Base-by-base conservation (phyloP, 805 yeast species). In the Ogataea chonburiensis region DNA sequence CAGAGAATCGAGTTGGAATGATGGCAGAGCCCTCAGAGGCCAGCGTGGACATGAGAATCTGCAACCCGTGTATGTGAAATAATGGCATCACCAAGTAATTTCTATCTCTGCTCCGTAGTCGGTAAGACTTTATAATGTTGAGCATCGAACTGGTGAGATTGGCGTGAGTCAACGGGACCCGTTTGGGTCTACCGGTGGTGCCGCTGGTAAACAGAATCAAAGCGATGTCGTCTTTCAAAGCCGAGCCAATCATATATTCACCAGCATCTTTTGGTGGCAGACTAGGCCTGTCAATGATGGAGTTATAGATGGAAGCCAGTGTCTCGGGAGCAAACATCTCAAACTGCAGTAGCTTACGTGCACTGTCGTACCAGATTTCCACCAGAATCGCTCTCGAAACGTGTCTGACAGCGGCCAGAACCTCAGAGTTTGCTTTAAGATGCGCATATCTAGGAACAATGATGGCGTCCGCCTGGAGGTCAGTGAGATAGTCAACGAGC, bases 1-100 rank as follows among this genome's bases (percentile, higher is more conserved):
- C 86, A 18, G 81, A 71, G 58, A 81, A 81, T 52, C 60, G 66
- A 12, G 68, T 52, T n/a, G 88, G 85, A 15, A 81, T 64, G n/a
- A 81, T 70, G 2, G 68, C 77, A 0, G 77, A 56, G 17, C 86
- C 86, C 13, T 78, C 79, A 1, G 80, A 65, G 16, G 73, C 66
- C 29, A 80, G 64, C 0, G 87, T 75, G 1, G 84, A 75, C 29
- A 81, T 50, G 17, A 81, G 60, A 0, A 82, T 85, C 39, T 84
- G 82, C 31, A 81, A 61, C 0, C 89, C 89, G 53, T 81, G 89
- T 22, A 81, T 87, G 52, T 81, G 89, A 68, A 81, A 81, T 24
- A 81, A 59, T 1, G 89, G 89, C 89, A 81, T 81, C 17, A 81
- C 86, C 27, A 81, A 58, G 50, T 79, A 80, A 3, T 81, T 66